These are phyloP conservation scores for Aegilops umbellulata DNA, from an alignment of 176 grass and related monocot genomes.

Conservation along the genomic window DNA sequence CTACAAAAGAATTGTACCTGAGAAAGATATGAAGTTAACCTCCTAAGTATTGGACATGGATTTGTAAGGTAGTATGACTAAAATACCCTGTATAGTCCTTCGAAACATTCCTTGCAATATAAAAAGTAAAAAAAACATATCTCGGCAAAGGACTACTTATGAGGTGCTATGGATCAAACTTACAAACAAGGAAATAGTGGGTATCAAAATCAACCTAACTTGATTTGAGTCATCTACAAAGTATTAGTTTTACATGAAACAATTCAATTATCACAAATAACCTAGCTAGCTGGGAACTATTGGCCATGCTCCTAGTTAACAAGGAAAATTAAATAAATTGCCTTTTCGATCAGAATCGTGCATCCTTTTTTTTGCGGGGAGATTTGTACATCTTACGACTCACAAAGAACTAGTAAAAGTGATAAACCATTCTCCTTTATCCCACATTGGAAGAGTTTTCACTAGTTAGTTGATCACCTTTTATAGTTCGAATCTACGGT, in stretches of 20 bases:
- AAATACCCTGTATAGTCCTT: neutral
- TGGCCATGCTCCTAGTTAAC: neutral
- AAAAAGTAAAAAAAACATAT: neutral
- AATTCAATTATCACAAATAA: neutral
- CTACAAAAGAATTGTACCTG: neutral
- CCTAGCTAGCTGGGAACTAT: neutral
- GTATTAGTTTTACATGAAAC: neutral
- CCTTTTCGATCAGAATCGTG: neutral
- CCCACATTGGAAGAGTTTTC: neutral
- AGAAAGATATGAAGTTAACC: neutral
- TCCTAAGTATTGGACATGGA: neutral
- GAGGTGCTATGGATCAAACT: neutral
- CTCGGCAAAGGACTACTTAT: neutral
- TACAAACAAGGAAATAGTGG: neutral
- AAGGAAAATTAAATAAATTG: neutral
- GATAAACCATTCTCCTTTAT: neutral
- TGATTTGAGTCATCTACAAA: too few relatives aligned
- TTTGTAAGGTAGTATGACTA: too few relatives aligned
- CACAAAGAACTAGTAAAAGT: neutral
- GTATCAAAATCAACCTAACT: neutral
- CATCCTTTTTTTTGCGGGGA: too few relatives aligned
- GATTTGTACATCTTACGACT: neutral
- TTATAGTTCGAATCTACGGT: neutral
- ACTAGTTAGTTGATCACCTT: neutral
- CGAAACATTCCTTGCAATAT: neutral